Base-by-base conservation (phyloP, 2,329 filamentous ascomycete genomes). In the Diaporthe australafricana region DNA sequence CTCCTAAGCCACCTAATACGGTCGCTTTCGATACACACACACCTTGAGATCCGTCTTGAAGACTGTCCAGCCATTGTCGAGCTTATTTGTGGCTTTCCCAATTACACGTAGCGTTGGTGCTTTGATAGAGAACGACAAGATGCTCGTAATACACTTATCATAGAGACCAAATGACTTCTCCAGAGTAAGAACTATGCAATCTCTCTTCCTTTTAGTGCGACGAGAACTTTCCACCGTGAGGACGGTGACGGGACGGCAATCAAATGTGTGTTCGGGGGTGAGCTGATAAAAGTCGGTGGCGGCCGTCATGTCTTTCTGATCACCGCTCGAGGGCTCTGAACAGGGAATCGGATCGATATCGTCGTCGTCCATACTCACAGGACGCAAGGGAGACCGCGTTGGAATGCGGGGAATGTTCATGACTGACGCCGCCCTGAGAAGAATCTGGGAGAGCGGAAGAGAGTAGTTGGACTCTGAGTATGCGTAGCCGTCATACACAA, bases 141-240 rank as follows among this genome's bases (percentile, higher is more conserved):
- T 9, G 27, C 52, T 55, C 27, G 27, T 55, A 35, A 55, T 55
- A 55, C 52, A 55, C 52, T 55, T 55, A 55, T 55, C 52, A 55
- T 55, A 55, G 52, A 55, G 52, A 55, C 27, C 27, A 55, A 55
- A 55, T 55, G 52, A 55, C 52, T 55, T 55, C 52, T 55, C 52
- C 52, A 55, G 52, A 16, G 52, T 55, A 1, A 55, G 52, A 35
- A 55, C 52, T 55, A 55, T 55, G 52, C 27, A 32, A 55, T 55
- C 52, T 35, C 52, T 35, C 52, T 55, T 55, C 52, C 52, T 55
- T 35, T 30, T 32, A 32, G 52, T 55, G 52, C 27, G 52, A 55
- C 52, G 27, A 55, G 27, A 55, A 55, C 52, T 55, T 35, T 55
- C 52, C 52, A 35, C 52, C 27, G 52, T 11, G 2, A 55, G 52